Evolutionary conservation across 768 basidiomycete species (phyloP).

Genomic region (Tulasnella sp.): DNA sequence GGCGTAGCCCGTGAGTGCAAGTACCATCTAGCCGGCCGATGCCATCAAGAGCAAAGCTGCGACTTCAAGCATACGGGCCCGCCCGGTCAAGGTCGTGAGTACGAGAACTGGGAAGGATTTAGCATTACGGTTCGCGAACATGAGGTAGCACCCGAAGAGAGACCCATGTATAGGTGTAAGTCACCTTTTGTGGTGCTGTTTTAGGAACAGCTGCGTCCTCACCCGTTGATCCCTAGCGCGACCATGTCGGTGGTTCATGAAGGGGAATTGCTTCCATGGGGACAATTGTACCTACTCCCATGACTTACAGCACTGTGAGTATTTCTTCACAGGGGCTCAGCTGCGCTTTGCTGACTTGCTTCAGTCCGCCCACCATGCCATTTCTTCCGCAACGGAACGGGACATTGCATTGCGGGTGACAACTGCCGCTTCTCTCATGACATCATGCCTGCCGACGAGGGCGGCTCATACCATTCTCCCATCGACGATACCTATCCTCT

Average conservation of each 20-base stretch:
- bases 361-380: constrained; percentile 4
- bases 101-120: constrained; percentile 10
- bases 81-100: constrained; percentile 13
- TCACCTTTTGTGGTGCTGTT: background rate
- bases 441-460: background rate
- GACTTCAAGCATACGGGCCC: constrained; percentile 15
- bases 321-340: background rate
- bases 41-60: constrained; percentile 10
- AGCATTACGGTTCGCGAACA: background rate
- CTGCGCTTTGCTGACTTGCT: background rate
- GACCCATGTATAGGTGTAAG: background rate
- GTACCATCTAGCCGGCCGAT: constrained; percentile 12
- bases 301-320: background rate
- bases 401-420: constrained; percentile 5
- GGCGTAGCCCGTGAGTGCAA: constrained; percentile 14
- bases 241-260: constrained; percentile 14
- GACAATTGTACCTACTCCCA: constrained; percentile 14
- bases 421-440: constrained; percentile 15
- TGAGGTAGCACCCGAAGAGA: background rate
- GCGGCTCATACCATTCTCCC: background rate
- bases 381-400: constrained; percentile 9
- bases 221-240: background rate
- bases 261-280: constrained; percentile 15
- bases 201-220: background rate
- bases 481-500: background rate